These are phyloP conservation scores for Golubevia sp. DNA, from an alignment of 1,284 basidiomycete genomes.

Conservation along the genomic window DNA sequence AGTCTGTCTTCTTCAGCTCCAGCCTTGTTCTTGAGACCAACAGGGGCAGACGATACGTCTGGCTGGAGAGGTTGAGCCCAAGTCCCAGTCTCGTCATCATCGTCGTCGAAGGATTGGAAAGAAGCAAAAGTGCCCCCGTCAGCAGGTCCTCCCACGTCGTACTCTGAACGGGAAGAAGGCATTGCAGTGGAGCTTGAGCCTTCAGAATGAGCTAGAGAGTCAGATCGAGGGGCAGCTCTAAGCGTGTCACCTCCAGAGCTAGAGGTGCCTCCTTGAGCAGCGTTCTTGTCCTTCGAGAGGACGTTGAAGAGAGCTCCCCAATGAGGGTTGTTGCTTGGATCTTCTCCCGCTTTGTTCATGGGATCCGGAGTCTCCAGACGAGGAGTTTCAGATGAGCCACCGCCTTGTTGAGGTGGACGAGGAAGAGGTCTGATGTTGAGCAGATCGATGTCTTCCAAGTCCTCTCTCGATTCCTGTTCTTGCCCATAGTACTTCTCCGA, in stretches of 20 bases:
- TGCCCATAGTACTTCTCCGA: constrained; percentile 12
- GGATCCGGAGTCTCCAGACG: neutral
- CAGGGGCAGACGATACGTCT: constrained; percentile 18
- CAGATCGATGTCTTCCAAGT: constrained; percentile 32
- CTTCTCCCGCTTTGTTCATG: neutral
- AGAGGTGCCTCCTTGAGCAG: constrained; percentile 10
- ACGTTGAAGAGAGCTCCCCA: constrained; percentile 29
- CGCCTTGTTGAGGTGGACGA: constrained; percentile 18
- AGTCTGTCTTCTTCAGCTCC: constrained; percentile 7
- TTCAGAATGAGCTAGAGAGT: constrained; percentile 2
- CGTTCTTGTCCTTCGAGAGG: constrained; percentile 14
- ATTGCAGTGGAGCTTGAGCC: neutral
- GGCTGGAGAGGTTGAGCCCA: constrained; percentile 53
- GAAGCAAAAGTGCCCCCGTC: constrained; percentile 34
- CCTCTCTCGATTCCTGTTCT: constrained; percentile 1
- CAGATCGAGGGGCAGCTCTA: constrained; percentile 17
- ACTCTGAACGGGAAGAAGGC: neutral
- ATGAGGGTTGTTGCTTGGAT: constrained; percentile 6
- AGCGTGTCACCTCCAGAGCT: constrained; percentile 25
- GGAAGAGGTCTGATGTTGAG: constrained; percentile 38
- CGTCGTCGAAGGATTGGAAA: constrained; percentile 42
- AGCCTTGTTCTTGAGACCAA: constrained; percentile 18
- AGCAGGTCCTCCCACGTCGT: constrained; percentile 11
- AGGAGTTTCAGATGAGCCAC: constrained; percentile 16
- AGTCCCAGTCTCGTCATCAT: constrained; percentile 42